Percentiles rank a stretch among this genome's conserved stretches.
Conservation (phyloP, 1,284 basidiomycete species). For the Rhodotorula sp. region DNA sequence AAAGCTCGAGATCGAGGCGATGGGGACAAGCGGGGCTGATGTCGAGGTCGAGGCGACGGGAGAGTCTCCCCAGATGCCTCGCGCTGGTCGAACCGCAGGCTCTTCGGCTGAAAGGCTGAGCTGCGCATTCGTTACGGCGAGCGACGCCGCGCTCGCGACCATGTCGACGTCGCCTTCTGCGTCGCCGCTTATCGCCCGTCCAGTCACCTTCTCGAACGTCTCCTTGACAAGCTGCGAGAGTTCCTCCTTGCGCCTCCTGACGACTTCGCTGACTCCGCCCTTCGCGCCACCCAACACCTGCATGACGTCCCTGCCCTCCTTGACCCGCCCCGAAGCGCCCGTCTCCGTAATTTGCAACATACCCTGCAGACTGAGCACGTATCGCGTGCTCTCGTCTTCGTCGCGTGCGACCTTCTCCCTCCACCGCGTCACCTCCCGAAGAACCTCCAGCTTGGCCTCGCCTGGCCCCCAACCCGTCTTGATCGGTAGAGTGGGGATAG, state of each 20-base stretch:
- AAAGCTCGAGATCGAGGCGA: conserved; percentile 28
- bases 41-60: conserved; percentile 31
- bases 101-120: conserved; percentile 14
- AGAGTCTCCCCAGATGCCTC: conserved; percentile 29
- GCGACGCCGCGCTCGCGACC: conserved; percentile 1
- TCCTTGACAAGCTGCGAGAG: conserved; percentile 38
- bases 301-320: conserved; percentile 60
- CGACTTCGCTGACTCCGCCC: conserved; percentile 55
- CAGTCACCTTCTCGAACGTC: conserved; percentile 53
- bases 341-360: conserved; percentile 66
- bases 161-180: conserved; percentile 22
- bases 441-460: conserved; percentile 56
- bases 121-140: conserved; percentile 2
- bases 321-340: conserved; percentile 51
- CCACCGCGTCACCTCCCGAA: conserved; percentile 77
- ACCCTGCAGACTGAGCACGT: conserved; percentile 67
- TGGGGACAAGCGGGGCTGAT: not conserved
- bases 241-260: conserved; percentile 35
- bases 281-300: conserved; percentile 41
- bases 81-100: conserved; percentile 29
- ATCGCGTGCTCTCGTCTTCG: conserved; percentile 84
- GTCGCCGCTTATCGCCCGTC: conserved; percentile 11
- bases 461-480: conserved; percentile 52
- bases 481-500: conserved; percentile 53
- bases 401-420: conserved; percentile 75